These are phyloP conservation scores for Waltergamsia citrina DNA, from an alignment of 2,329 filamentous ascomycete species.

Conservation along the genomic window DNA sequence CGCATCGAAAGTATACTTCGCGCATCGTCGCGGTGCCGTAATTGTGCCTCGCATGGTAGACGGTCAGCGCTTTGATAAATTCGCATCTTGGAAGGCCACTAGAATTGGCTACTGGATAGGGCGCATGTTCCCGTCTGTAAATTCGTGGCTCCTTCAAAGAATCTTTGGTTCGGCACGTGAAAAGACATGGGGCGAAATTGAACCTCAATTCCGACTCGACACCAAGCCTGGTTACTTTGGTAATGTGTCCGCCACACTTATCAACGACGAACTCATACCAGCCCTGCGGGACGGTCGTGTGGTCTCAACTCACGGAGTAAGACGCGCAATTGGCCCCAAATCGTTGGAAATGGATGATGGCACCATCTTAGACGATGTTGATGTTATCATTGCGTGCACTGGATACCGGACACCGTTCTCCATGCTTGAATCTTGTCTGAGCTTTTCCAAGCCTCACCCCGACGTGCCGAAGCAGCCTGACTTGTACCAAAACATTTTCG, in stretches of 20 bases:
- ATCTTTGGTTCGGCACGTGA: slow-evolving; percentile 7
- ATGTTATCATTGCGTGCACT: slow-evolving; percentile 20
- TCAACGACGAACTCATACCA: slow-evolving; percentile 11
- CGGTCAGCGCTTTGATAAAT: slow-evolving; percentile 10
- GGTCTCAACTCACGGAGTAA: slow-evolving; percentile 5
- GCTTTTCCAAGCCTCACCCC: slow-evolving; percentile 4
- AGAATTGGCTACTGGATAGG: slow-evolving; percentile 9
- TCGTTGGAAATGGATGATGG: slow-evolving; percentile 14
- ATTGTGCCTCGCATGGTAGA: slow-evolving; percentile 11
- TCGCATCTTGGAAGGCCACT: slow-evolving; percentile 11
- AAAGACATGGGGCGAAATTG: slow-evolving; percentile 9
- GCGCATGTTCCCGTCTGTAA: slow-evolving; percentile 7
- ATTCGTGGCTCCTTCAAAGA: slow-evolving; percentile 7
- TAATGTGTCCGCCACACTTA: slow-evolving; percentile 7
- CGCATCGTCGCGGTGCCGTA: slow-evolving; percentile 12
- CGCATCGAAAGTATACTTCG: slow-evolving; percentile 11
- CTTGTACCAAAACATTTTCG: slow-evolving; percentile 31
- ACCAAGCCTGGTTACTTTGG: slow-evolving; percentile 7
- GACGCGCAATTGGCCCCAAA: slow-evolving; percentile 9
- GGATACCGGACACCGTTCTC: slow-evolving; percentile 18
- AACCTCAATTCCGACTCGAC: slow-evolving; percentile 10
- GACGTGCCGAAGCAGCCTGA: slow-evolving; percentile 14
- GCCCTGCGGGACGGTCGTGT: slow-evolving; percentile 8
- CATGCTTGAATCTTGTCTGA: slow-evolving; percentile 7
- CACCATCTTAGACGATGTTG: slow-evolving; percentile 12